Evolutionary conservation across 352 stramenopile species (phyloP).

Genomic region (Phytophthora syringae): DNA sequence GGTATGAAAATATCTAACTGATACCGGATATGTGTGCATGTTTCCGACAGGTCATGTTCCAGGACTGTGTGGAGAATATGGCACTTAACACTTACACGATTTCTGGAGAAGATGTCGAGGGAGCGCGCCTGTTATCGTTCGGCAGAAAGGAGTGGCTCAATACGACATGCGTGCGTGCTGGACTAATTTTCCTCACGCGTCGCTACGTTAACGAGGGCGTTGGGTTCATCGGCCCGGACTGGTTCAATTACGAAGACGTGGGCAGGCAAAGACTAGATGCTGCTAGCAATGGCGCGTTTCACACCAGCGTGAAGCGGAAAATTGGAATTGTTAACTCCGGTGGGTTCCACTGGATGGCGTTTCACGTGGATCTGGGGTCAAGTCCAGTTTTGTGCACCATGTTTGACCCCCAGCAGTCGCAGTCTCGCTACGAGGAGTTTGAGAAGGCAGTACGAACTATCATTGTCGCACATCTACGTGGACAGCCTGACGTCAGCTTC

Average conservation of each 20-base stretch:
- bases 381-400: background rate
- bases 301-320: background rate
- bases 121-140: conserved; percentile 13
- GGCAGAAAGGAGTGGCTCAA: background rate
- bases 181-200: background rate
- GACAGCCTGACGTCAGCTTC: background rate
- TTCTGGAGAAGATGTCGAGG: conserved; percentile 3
- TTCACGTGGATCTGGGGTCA: background rate
- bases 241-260: background rate
- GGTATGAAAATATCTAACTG: too few species aligned
- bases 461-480: conserved; percentile 1
- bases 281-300: conserved; percentile 1
- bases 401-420: conserved; percentile 6
- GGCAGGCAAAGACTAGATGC: background rate
- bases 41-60: background rate
- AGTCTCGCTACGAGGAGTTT: background rate
- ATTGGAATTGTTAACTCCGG: conserved; percentile 3
- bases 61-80: conserved; percentile 6
- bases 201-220: background rate
- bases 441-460: background rate
- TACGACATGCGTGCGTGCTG: conserved; percentile 7
- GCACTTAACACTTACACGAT: background rate
- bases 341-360: conserved; percentile 9
- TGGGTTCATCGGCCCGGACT: conserved; percentile 2
- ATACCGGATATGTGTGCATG: too few species aligned